Percentiles rank a stretch among this genome's conserved stretches.
Evolutionary conservation across 345 rosid genomes (phyloP).

Genomic region (Pistacia atlantica): DNA sequence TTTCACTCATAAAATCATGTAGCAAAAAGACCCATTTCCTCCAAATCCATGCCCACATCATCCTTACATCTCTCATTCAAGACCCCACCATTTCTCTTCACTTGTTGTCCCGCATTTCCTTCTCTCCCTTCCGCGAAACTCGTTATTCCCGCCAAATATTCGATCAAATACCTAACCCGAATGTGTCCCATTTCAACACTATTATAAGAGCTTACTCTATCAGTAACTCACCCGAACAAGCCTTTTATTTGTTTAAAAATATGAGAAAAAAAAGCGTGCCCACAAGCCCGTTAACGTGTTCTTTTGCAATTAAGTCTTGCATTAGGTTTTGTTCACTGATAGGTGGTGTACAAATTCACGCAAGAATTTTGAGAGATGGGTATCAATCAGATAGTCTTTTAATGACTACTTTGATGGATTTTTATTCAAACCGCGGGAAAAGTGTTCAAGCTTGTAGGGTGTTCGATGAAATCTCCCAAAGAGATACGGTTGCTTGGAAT

Average conservation of each 20-base stretch:
- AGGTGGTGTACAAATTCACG: conserved; percentile 71
- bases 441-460: conserved; percentile 50
- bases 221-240: conserved; percentile 50
- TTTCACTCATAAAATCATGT: conserved; percentile 59
- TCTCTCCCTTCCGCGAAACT: conserved; percentile 38
- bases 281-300: conserved; percentile 53
- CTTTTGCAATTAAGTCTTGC: conserved; percentile 67
- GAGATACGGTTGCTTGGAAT: conserved; percentile 76
- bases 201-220: conserved; percentile 69
- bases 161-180: conserved; percentile 50
- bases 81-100: conserved; percentile 50
- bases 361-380: conserved; percentile 63
- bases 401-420: conserved; percentile 65
- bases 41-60: conserved; percentile 68
- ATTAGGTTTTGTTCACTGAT: conserved; percentile 33
- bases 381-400: conserved; percentile 60
- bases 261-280: conserved; percentile 41
- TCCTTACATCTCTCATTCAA: conserved; percentile 47
- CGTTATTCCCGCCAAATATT: conserved; percentile 51
- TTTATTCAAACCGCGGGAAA: conserved; percentile 44
- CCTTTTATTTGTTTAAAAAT: conserved; percentile 47
- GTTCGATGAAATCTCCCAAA: conserved; percentile 68
- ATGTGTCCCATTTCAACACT: conserved; percentile 56
- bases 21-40: conserved; percentile 51
- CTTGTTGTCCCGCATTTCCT: conserved; percentile 56